A percentile compares a stretch with the other conserved stretches of the same genome.
Conservation (phyloP, 371 early-diverging fungal genomes). For the Nematocida parisii region DNA sequence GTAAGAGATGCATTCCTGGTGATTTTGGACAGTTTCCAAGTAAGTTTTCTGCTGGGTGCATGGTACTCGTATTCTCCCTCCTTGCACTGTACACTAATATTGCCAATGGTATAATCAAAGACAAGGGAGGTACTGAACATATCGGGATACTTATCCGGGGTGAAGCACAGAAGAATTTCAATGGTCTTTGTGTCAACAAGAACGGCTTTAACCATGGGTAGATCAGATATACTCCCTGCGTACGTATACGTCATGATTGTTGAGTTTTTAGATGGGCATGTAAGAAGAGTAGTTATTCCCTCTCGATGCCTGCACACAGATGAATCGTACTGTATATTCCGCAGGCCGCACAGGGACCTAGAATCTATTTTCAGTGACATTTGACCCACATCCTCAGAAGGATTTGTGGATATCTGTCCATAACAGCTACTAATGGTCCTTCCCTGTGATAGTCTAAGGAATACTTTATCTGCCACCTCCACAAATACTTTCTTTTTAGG, state of each 20-base stretch:
- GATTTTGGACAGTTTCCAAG: constrained; percentile 6
- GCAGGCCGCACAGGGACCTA: constrained; percentile 44
- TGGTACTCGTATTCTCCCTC: constrained; percentile 30
- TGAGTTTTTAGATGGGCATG: constrained; percentile 39
- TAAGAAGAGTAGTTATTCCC: constrained; percentile 51
- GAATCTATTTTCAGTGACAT: constrained; percentile 57
- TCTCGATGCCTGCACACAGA: constrained; percentile 44
- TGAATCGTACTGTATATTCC: constrained; percentile 35
- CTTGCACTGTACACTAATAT: constrained; percentile 54
- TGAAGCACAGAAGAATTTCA: constrained; percentile 44
- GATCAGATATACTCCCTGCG: constrained; percentile 25
- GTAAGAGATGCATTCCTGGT: constrained; percentile 20
- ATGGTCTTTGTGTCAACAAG: constrained; percentile 54
- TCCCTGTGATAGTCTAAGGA: constrained; percentile 29
- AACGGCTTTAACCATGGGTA: constrained; percentile 31
- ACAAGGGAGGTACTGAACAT: constrained; percentile 23
- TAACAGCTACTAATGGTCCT: constrained; percentile 17
- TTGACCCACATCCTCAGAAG: constrained; percentile 33
- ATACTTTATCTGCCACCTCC: constrained; percentile 39
- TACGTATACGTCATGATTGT: constrained; percentile 45
- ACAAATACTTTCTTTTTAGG: constrained; percentile 52
- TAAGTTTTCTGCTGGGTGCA: constrained; percentile 15
- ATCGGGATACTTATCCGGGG: constrained; percentile 27
- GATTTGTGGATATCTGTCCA: constrained; percentile 36
- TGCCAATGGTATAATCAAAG: constrained; percentile 36